Conservation (phyloP, 208 protist species). For the Trypanosoma mega region DNA sequence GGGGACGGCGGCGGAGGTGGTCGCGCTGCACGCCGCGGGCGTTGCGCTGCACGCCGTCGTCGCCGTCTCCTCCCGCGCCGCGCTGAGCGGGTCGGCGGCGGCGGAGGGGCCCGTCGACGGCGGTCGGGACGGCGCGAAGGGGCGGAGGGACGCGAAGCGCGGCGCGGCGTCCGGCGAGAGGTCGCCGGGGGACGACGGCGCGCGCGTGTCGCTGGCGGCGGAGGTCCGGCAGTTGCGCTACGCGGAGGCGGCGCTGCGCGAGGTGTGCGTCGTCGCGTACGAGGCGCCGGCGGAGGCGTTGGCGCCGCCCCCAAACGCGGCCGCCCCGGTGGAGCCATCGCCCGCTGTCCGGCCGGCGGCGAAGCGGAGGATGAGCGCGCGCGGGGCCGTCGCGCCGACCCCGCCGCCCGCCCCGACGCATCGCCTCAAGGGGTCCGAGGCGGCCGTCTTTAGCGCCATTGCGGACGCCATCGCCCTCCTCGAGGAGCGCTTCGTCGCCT, state of each 20-base stretch:
- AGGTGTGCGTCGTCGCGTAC: slow-evolving; percentile 30
- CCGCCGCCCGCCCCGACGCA: slow-evolving; percentile 1
- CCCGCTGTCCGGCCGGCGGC: slow-evolving; percentile 1
- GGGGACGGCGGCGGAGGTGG: slow-evolving; percentile 29
- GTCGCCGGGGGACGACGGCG: slow-evolving; percentile 8
- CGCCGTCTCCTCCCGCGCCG: slow-evolving; percentile 24
- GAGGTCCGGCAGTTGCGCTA: slow-evolving; percentile 20
- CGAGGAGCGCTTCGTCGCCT: too few species aligned
- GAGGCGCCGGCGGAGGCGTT: slow-evolving; percentile 32
- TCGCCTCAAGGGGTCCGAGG: slow-evolving; percentile 20
- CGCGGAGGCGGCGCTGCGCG: slow-evolving; percentile 8
- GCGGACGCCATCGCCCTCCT: slow-evolving; percentile 18
- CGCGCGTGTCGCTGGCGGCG: slow-evolving; percentile 3
- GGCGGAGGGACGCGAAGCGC: neutral
- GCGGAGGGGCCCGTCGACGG: neutral
- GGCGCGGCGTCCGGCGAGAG: too few species aligned
- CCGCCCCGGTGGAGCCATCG: neutral
- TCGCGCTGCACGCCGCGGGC: slow-evolving; percentile 20
- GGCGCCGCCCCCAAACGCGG: slow-evolving; percentile 1
- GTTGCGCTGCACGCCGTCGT: slow-evolving; percentile 36
- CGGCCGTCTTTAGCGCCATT: slow-evolving; percentile 13
- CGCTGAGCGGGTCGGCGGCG: slow-evolving; percentile 27
- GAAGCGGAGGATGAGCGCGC: neutral
- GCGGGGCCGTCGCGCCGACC: too few species aligned
- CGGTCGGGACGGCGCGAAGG: slow-evolving; percentile 5